phyloP scores from a whole-genome alignment of 257 asterid genomes.

The Solanum dulcamara region DNA sequence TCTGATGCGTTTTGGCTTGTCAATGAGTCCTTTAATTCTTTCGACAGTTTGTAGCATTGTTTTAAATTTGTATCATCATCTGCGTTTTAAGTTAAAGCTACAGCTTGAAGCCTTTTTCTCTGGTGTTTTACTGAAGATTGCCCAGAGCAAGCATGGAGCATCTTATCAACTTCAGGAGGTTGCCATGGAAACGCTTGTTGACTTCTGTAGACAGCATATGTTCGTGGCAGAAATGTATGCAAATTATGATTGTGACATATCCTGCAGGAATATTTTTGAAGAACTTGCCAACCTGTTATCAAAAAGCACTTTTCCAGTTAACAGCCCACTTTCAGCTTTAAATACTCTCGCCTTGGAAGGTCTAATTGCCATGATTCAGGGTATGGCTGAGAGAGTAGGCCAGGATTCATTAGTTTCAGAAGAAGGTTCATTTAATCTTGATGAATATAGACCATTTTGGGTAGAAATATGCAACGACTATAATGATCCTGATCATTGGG shows the following conservation, averaged over 20 bases:
- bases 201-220: conserved; percentile 86
- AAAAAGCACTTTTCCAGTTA: conserved; percentile 89
- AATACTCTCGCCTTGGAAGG: conserved; percentile 89
- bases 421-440: conserved; percentile 23
- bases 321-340: conserved; percentile 73
- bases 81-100: conserved; percentile 66
- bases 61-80: conserved; percentile 85
- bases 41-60: conserved; percentile 89
- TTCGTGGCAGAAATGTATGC: conserved; percentile 76
- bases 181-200: conserved; percentile 93
- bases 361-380: conserved; percentile 73
- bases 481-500: conserved; percentile 58
- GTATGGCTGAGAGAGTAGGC: conserved; percentile 72
- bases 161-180: conserved; percentile 95
- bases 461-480: conserved; percentile 46
- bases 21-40: conserved; percentile 90
- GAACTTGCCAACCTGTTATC: conserved; percentile 71
- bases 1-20: conserved; percentile 88
- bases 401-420: conserved; percentile 37
- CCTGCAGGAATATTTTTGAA: conserved; percentile 75
- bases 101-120: conserved; percentile 87
- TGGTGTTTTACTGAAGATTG: conserved; percentile 64
- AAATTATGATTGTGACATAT: conserved; percentile 83
- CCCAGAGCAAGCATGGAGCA: conserved; percentile 76
- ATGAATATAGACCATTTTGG: conserved; percentile 70